A percentile compares a stretch with the other conserved stretches of the same genome.
phyloP scores from a whole-genome alignment of 768 basidiomycete species.

The Chlorophyllum brunneum region DNA sequence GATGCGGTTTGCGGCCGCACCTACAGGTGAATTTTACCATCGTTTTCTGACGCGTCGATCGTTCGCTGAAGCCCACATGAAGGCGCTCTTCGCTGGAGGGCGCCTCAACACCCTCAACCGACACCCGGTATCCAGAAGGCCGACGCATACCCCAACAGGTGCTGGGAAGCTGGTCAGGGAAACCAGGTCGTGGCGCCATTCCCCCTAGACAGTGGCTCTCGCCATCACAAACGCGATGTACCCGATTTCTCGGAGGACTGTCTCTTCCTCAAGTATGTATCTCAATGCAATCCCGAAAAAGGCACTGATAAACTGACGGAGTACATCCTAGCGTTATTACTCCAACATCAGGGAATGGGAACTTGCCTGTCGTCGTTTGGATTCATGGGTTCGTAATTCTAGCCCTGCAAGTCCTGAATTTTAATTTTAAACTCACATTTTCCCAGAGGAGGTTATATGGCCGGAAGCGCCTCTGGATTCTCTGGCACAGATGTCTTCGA shows the following conservation, averaged over 20 bases:
- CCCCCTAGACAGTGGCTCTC: constrained; percentile 14
- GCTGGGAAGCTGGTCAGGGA: constrained; percentile 10
- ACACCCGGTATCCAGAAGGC: constrained; percentile 4
- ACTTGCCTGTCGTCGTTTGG: constrained; percentile 39
- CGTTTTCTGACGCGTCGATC: neutral
- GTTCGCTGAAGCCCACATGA: too few species aligned
- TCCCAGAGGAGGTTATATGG: constrained; percentile 12
- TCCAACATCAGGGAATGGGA: constrained; percentile 24
- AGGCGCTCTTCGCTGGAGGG: constrained; percentile 25
- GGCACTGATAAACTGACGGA: too few species aligned
- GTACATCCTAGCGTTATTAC: constrained; percentile 28
- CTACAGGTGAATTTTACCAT: constrained; percentile 30
- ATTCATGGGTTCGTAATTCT: constrained; percentile 34
- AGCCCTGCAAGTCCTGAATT: neutral
- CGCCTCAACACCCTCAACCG: constrained; percentile 9
- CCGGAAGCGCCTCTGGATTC: constrained; percentile 4
- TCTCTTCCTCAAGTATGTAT: too few species aligned
- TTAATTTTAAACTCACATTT: neutral
- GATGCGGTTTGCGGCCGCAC: constrained; percentile 47
- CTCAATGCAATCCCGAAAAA: too few species aligned
- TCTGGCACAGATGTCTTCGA: too few species aligned
- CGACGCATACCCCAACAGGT: constrained; percentile 1
- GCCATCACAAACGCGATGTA: constrained; percentile 1
- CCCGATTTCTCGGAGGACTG: constrained; percentile 32
- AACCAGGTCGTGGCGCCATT: constrained; percentile 16